Evolutionary conservation across 108 stramenopile genomes (phyloP), one percentile per base, ranked within the genome.

Genomic region (Fragilaria radians): DNA sequence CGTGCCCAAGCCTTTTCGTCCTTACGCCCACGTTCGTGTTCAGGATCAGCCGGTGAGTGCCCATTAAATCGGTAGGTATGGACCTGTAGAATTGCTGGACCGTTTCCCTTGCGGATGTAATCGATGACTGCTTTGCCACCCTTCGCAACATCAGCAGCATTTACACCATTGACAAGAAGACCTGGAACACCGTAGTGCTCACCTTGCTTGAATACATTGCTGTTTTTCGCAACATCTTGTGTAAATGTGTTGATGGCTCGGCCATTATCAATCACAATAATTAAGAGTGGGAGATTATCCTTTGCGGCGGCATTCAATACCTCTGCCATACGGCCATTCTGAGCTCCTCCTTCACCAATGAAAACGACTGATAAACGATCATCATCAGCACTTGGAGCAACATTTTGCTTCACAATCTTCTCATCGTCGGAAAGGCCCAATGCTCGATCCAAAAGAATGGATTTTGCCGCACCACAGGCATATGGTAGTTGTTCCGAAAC

Each of bases 191-290:
- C 95, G 64, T 98, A 98, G 81, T 98, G 97, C 65, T 79, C 68
- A 46, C 95, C 97, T 75, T 93, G 93, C 49, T 87, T 52, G 78
- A 78, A 98, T 5, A 98, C 88, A 47, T 91, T 88, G 63, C 80
- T 77, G 74, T 98, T 98, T 32, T 68, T 73, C 19, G 97, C 97
- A 60, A 98, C 85, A 72, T 98, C 97, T 7, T 83, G 92, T 30
- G 97, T 98, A 77, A 95, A 98, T 2, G 97, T 98, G 76, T 98
- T 98, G 78, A 98, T 98, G 49, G 97, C 97, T 50, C 97, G 86
- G 32, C 97, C 97, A 77, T 98, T 98, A 71, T 98, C 97, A 79
- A 98, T 98, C 11, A 93, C 90, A 58, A 98, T 48, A 56, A 95
- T 63, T 26, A 98, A 79, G 25, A 98, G 64, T 28, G 97, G 97